Evolutionary conservation across 2,329 filamentous ascomycete genomes (phyloP), one percentile per base, ranked within the genome.

Genomic region (Fusarium multiceps): DNA sequence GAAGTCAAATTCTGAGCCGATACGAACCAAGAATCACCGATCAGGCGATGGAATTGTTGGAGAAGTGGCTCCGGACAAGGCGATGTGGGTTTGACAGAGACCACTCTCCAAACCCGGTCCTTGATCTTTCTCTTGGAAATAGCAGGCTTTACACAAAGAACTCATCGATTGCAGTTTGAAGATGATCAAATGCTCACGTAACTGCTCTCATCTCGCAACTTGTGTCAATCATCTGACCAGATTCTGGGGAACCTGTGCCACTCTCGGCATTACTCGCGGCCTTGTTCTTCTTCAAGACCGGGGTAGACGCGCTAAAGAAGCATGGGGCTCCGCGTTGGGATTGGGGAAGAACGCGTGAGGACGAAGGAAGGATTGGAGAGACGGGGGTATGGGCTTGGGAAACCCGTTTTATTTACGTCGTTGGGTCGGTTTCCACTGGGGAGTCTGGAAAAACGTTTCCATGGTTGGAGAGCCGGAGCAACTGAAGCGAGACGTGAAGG

Each of bases 221-320:
- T 51, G 34, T 28, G 5, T 51, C 23, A 37, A 53, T 53, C 49
- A 42, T 53, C 49, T 53, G 49, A 53, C 20, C 23, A 42, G 41
- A 12, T 28, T 53, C 49, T 23, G 49, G 34, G 23, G 49, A 28
- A 53, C 32, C 8, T 27, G 32, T n/a, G 34, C 49, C 34, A 53
- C 49, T 42, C 23, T 53, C 49, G 49, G 49, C 34, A 25, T 41
- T 53, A 53, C 25, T 53, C 49, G 34, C 49, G 49, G 49, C 34
- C 49, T 53, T 53, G 34, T 53, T 42, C 9, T 27, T 53, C 23
- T 7, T 21, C 49, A 42, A 37, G 23, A 53, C 49, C 32, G 49
- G 49, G 49, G 49, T 28, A 53, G 23, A 21, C 18, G 12, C 49
- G 49, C 49, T 53, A 53, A 20, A 27, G n/a, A 16, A 18, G 23